Evolutionary conservation across 1,139 yeast species (phyloP).

Genomic region (Magnusiomyces suaveolens): DNA sequence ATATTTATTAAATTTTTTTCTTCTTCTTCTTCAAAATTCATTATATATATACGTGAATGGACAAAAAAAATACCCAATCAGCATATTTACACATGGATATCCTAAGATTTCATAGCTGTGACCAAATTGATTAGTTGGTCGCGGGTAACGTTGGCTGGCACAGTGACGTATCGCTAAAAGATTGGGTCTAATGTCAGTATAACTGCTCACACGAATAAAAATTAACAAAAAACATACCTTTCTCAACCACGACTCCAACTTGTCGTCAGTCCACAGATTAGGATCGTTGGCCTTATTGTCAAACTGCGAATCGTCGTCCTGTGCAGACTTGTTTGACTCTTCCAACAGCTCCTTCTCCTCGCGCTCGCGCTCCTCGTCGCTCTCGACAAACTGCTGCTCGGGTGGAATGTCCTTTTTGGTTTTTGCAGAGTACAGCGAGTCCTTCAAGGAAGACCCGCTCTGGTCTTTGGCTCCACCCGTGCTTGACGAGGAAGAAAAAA

Average conservation of each 20-base stretch:
- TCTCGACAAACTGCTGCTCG: not conserved
- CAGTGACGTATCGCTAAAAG: conserved; percentile 21
- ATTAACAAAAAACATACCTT: conserved; percentile 17
- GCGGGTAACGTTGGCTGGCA: conserved; percentile 21
- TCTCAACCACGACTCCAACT: conserved; percentile 19
- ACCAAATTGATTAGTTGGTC: conserved; percentile 21
- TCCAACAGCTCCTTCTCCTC: not conserved
- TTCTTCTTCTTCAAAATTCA: too few species aligned
- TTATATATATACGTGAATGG: too few species aligned
- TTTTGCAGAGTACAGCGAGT: not conserved
- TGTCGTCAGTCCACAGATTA: conserved; percentile 19
- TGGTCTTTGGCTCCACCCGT: too few species aligned
- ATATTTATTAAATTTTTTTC: too few species aligned
- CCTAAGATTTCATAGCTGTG: conserved; percentile 10
- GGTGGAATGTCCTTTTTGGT: not conserved
- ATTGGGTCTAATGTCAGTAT: not conserved
- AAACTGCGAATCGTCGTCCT: not conserved
- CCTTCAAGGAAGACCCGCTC: not conserved
- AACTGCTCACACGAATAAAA: not conserved
- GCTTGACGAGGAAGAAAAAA: not conserved
- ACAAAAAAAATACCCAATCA: too few species aligned
- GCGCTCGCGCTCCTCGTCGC: not conserved
- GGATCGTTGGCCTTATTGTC: conserved; percentile 16
- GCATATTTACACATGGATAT: too few species aligned
- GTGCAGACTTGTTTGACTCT: not conserved